Conservation (phyloP, 129 eudicot species). For the Cynara cardunculus region DNA sequence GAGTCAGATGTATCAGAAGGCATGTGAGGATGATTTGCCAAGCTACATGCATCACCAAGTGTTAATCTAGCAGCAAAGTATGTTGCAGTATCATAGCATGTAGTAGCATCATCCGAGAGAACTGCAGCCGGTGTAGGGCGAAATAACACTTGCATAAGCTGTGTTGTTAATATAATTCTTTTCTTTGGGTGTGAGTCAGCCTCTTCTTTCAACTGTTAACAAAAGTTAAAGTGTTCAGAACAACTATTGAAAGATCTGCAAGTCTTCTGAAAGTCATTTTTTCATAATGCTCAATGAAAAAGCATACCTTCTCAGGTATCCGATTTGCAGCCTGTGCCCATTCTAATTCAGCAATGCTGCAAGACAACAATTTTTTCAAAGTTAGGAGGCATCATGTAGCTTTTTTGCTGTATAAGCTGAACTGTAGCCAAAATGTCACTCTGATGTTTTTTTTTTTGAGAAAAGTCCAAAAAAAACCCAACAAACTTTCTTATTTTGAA, state of each 20-base stretch:
- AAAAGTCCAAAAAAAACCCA: too few species aligned
- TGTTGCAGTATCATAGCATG: constrained; percentile 36
- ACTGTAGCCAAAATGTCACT: not conserved
- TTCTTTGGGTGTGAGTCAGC: constrained; percentile 45
- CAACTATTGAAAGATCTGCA: constrained; percentile 1
- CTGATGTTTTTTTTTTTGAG: too few species aligned
- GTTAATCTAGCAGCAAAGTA: constrained; percentile 61
- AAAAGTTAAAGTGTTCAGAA: constrained; percentile 12
- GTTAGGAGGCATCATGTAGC: constrained; percentile 8
- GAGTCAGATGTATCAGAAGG: constrained; percentile 24
- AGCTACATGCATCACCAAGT: constrained; percentile 67
- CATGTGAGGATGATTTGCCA: constrained; percentile 26
- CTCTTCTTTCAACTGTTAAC: constrained; percentile 44
- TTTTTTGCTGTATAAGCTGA: not conserved
- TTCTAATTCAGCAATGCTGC: constrained; percentile 50
- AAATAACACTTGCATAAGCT: constrained; percentile 69
- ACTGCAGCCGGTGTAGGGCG: constrained; percentile 47
- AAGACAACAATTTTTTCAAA: constrained; percentile 15
- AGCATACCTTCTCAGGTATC: constrained; percentile 52
- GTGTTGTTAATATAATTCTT: constrained; percentile 49
- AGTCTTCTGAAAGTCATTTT: not conserved
- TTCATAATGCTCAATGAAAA: constrained; percentile 14
- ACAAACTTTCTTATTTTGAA: too few species aligned
- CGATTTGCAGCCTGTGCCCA: constrained; percentile 63
- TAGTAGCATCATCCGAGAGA: constrained; percentile 45